Evolutionary conservation across 495 filamentous ascomycete species (phyloP).

Genomic region (Xylaria flabelliformis): DNA sequence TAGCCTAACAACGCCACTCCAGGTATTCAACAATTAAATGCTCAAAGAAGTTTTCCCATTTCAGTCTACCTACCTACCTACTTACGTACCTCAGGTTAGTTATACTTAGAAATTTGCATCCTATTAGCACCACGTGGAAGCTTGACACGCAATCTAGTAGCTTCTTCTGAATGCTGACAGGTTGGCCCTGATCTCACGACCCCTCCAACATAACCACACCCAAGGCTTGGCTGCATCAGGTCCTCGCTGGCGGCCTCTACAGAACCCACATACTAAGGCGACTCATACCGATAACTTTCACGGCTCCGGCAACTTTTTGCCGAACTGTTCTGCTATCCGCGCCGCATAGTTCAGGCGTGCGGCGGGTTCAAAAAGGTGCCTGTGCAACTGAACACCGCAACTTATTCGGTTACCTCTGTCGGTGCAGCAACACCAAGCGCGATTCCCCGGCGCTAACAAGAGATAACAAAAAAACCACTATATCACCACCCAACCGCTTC

Average conservation of each 20-base stretch:
- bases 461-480: background rate
- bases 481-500: background rate
- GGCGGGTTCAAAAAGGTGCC: background rate
- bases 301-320: constrained; percentile 19
- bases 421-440: background rate
- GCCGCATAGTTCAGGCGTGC: background rate
- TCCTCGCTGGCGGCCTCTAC: constrained; percentile 18
- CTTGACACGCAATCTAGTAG: background rate
- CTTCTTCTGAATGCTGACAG: background rate
- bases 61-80: background rate
- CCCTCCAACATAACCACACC: constrained; percentile 14
- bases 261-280: background rate
- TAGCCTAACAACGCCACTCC: background rate
- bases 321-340: background rate
- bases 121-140: background rate
- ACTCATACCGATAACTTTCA: background rate
- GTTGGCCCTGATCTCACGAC: constrained; percentile 9
- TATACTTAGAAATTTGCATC: background rate
- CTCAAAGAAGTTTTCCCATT: background rate
- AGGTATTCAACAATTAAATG: background rate
- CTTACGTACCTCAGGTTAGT: too few relatives aligned
- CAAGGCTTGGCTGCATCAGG: constrained; percentile 26
- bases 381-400: background rate
- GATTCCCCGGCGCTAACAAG: constrained; percentile 3
- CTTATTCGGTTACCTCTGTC: background rate